These are phyloP conservation scores for Aspergillus panamensis DNA, from an alignment of 495 filamentous ascomycete genomes.

Conservation along the genomic window DNA sequence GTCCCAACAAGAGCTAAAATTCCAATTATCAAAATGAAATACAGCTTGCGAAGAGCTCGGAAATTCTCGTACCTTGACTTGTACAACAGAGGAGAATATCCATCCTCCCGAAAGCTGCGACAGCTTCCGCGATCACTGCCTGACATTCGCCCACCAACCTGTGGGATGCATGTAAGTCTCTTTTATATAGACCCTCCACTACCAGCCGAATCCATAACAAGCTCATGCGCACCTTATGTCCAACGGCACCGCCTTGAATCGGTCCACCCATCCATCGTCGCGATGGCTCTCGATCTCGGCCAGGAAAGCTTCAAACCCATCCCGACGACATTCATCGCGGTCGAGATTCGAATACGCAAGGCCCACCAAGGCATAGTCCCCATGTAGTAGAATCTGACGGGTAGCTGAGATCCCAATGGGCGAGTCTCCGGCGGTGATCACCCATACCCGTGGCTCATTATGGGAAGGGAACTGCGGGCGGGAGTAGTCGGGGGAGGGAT, in stretches of 20 bases:
- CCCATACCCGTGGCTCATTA: conserved; percentile 70
- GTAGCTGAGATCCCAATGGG: conserved; percentile 73
- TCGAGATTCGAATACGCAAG: conserved; percentile 54
- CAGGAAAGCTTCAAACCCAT: conserved; percentile 51
- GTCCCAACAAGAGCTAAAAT: conserved; percentile 75
- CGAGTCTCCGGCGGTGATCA: conserved; percentile 77
- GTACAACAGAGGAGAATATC: conserved; percentile 88
- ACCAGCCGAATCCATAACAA: background rate
- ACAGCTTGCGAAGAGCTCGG: background rate
- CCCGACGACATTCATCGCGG: conserved; percentile 41
- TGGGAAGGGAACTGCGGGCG: conserved; percentile 56
- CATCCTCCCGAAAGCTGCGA: conserved; percentile 76
- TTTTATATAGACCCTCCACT: background rate
- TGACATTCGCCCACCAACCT: conserved; percentile 59
- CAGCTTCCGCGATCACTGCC: conserved; percentile 80
- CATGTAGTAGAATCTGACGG: conserved; percentile 73
- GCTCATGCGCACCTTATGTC: conserved; percentile 48
- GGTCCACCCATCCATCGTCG: conserved; percentile 42
- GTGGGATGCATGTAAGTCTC: conserved; percentile 17
- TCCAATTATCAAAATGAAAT: conserved; percentile 4
- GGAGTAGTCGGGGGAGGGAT: conserved; percentile 34
- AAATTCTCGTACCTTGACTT: conserved; percentile 61
- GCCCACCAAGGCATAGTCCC: conserved; percentile 80
- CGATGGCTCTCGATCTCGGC: conserved; percentile 69
- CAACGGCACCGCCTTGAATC: conserved; percentile 43